Evolutionary conservation across 495 filamentous ascomycete species (phyloP).

Genomic region (Lindgomyces ingoldianus): DNA sequence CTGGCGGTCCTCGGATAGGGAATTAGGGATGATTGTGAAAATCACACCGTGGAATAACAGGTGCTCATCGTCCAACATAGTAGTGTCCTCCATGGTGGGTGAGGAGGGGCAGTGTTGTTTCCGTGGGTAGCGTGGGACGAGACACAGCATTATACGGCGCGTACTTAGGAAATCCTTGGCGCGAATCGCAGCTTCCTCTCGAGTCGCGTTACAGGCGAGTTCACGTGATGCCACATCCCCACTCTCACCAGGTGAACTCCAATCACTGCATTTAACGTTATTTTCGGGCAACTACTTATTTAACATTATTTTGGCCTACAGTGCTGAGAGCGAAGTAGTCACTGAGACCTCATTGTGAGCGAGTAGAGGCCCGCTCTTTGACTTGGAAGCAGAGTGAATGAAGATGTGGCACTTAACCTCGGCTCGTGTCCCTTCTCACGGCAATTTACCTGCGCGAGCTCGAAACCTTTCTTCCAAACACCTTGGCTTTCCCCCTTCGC

Average conservation of each 20-base stretch:
- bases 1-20: background rate
- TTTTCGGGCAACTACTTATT: too few relatives aligned
- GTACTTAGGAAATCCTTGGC: background rate
- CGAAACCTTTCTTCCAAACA: background rate
- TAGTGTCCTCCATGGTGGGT: slow-evolving; percentile 33
- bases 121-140: background rate
- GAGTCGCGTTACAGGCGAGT: slow-evolving; percentile 5
- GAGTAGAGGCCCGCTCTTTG: too few relatives aligned
- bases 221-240: slow-evolving; percentile 10
- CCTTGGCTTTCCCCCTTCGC: background rate
- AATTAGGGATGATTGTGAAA: slow-evolving; percentile 31
- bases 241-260: background rate
- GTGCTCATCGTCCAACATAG: slow-evolving; percentile 28
- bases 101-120: background rate
- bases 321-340: too few relatives aligned
- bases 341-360: too few relatives aligned
- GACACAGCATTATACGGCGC: background rate
- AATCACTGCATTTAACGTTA: too few relatives aligned
- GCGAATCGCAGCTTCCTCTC: background rate
- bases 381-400: background rate
- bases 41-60: slow-evolving; percentile 13
- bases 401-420: slow-evolving; percentile 5
- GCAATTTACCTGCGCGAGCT: slow-evolving; percentile 1
- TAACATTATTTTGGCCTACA: too few relatives aligned
- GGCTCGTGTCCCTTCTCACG: slow-evolving; percentile 1